These are phyloP conservation scores for Ogataea polymorpha DNA, from an alignment of 805 yeast species.

Conservation along the genomic window DNA sequence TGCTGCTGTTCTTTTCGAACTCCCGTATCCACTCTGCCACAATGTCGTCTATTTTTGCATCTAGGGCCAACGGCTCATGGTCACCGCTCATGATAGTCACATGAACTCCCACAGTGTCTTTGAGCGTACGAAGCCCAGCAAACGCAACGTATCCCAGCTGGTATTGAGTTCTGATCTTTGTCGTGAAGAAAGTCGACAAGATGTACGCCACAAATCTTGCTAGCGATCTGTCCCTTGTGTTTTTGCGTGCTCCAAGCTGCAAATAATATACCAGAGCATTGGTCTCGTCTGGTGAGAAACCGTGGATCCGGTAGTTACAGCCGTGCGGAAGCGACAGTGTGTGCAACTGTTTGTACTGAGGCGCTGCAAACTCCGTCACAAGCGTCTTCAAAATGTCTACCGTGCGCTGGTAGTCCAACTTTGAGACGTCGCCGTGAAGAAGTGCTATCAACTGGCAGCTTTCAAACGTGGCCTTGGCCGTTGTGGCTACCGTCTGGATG, in stretches of 20 bases:
- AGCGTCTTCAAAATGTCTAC: conserved; percentile 13
- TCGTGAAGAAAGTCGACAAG: conserved; percentile 41
- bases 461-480: conserved; percentile 30
- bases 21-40: conserved; percentile 39
- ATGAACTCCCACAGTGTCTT: conserved; percentile 56
- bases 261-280: conserved; percentile 51
- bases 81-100: conserved; percentile 53
- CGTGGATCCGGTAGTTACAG: conserved; percentile 33
- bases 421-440: conserved; percentile 48
- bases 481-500: conserved; percentile 31
- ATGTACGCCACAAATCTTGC: conserved; percentile 46
- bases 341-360: conserved; percentile 28
- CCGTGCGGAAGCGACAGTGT: conserved; percentile 40
- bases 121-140: conserved; percentile 52
- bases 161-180: conserved; percentile 50
- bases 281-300: conserved; percentile 47
- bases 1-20: conserved; percentile 25
- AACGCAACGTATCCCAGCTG: conserved; percentile 62
- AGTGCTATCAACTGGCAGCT: conserved; percentile 39
- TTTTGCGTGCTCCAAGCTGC: conserved; percentile 51
- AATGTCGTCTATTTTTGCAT: conserved; percentile 46
- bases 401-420: neutral
- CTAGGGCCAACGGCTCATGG: conserved; percentile 39
- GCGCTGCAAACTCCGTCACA: conserved; percentile 14
- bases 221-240: conserved; percentile 35